phyloP scores from a whole-genome alignment of 305 asterid genomes.

The Lippia alba region DNA sequence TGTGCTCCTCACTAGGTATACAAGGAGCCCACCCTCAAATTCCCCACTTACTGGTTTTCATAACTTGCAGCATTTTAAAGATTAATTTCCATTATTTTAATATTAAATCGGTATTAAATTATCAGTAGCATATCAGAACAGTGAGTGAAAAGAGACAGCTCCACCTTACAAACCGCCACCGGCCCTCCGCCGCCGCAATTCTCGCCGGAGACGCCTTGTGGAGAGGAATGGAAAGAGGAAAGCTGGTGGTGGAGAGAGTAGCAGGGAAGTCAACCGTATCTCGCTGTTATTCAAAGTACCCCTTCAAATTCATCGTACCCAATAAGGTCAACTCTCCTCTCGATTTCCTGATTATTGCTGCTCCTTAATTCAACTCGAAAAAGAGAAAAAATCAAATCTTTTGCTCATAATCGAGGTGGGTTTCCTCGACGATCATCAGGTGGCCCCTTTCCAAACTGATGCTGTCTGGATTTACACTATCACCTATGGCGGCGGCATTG shows the following conservation, averaged over 20 bases:
- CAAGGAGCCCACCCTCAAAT: too few relatives aligned
- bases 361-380: not conserved
- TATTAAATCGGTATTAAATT: too few relatives aligned
- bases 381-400: not conserved
- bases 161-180: not conserved
- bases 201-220: not conserved
- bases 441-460: conserved; percentile 71
- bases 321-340: conserved; percentile 56
- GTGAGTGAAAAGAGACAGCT: conserved; percentile 7
- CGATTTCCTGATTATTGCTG: not conserved
- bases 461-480: conserved; percentile 93
- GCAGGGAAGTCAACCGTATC: conserved; percentile 72
- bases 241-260: conserved; percentile 74
- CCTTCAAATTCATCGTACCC: conserved; percentile 89
- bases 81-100: too few relatives aligned
- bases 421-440: conserved; percentile 44
- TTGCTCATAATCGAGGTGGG: not conserved
- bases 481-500: conserved; percentile 96
- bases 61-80: too few relatives aligned
- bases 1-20: too few relatives aligned
- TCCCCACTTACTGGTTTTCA: too few relatives aligned
- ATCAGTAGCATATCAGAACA: not conserved
- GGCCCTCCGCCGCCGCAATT: not conserved
- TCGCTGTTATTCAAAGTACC: conserved; percentile 80
- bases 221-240: conserved; percentile 67